These are phyloP conservation scores for Pleurotus giganteus DNA, from an alignment of 768 basidiomycete genomes.

Conservation along the genomic window DNA sequence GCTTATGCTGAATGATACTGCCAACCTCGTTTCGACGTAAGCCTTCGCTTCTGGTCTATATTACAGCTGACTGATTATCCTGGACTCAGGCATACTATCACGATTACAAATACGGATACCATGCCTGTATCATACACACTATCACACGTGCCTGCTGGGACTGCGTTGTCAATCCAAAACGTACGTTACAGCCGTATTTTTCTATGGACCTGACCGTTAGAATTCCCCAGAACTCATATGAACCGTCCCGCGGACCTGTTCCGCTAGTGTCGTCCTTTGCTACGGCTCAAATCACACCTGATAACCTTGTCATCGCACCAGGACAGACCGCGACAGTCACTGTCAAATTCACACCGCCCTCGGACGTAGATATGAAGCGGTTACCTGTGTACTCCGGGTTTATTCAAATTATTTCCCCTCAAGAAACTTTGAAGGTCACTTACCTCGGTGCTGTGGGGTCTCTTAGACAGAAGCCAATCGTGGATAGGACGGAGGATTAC, in stretches of 20 bases:
- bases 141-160: slow-evolving; percentile 54
- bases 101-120: slow-evolving; percentile 47
- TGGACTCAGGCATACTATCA: slow-evolving; percentile 42
- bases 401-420: slow-evolving; percentile 31
- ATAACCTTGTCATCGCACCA: slow-evolving; percentile 31
- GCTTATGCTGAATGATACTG: slow-evolving; percentile 64
- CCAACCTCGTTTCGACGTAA: slow-evolving; percentile 44
- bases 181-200: slow-evolving; percentile 12
- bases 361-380: slow-evolving; percentile 27
- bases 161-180: slow-evolving; percentile 40
- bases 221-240: slow-evolving; percentile 12
- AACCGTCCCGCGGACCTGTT: slow-evolving; percentile 23
- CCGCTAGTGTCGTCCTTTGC: slow-evolving; percentile 38
- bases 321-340: slow-evolving; percentile 25
- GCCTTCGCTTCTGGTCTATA: slow-evolving; percentile 20
- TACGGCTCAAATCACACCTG: slow-evolving; percentile 31
- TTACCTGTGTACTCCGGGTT: slow-evolving; percentile 53
- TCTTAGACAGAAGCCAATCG: slow-evolving; percentile 30
- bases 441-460: slow-evolving; percentile 39
- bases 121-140: slow-evolving; percentile 42
- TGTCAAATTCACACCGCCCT: slow-evolving; percentile 38
- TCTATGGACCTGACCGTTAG: neutral
- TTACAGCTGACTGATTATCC: neutral
- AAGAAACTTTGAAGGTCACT: slow-evolving; percentile 28
- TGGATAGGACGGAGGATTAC: slow-evolving; percentile 33